phyloP scores from a whole-genome alignment of 768 basidiomycete species.

The Lactarius evosmus region DNA sequence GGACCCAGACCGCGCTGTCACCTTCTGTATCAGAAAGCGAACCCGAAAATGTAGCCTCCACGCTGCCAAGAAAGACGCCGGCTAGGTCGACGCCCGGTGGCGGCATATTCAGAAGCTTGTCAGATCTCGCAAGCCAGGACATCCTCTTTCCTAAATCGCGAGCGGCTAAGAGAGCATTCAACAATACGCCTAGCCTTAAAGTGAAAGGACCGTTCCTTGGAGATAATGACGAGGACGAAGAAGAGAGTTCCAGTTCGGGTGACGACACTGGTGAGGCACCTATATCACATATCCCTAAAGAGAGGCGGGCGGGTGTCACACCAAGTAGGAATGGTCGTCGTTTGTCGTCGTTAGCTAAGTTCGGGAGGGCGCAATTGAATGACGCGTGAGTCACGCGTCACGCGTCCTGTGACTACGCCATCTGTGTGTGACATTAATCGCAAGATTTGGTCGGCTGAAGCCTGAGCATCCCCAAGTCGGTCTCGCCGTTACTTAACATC shows the following conservation, averaged over 20 bases:
- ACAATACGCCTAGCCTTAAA: conserved; percentile 9
- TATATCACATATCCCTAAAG: conserved; percentile 26
- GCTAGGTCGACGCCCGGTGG: background rate
- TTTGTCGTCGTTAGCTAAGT: conserved; percentile 14
- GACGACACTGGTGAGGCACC: conserved; percentile 6
- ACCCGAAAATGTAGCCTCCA: background rate
- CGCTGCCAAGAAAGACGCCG: conserved; percentile 13
- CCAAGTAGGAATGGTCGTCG: conserved; percentile 10
- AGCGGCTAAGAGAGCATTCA: background rate
- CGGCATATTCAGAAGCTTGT: conserved; percentile 12
- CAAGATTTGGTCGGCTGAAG: background rate
- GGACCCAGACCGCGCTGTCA: background rate
- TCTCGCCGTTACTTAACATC: background rate
- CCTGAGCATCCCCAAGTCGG: background rate
- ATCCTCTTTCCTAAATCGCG: conserved; percentile 17
- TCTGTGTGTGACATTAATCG: conserved; percentile 4
- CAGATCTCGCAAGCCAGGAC: conserved; percentile 18
- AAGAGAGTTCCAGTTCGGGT: conserved; percentile 24
- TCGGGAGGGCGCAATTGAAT: background rate
- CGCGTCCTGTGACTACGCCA: conserved; percentile 6
- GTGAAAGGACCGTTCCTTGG: background rate
- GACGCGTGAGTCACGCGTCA: conserved; percentile 17
- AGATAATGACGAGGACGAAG: conserved; percentile 17
- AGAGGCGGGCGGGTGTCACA: conserved; percentile 22
- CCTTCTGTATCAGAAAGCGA: conserved; percentile 22